Evolutionary conservation across 2,329 filamentous ascomycete species (phyloP).

Genomic region (Aspergillus spinulosporus): DNA sequence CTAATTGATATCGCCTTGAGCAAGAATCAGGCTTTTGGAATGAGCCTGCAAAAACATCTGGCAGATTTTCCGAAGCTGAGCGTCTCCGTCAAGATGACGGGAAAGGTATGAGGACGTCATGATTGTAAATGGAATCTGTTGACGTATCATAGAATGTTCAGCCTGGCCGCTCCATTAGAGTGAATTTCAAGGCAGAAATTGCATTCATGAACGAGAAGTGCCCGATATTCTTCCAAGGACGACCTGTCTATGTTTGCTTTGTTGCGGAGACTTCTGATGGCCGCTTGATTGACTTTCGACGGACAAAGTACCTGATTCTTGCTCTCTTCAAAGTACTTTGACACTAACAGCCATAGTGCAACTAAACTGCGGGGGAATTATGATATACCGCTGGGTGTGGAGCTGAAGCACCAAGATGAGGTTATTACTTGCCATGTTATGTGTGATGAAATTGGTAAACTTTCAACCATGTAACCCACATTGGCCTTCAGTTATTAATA

Average conservation of each 20-base stretch:
- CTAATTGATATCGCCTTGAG: slow-evolving; percentile 75
- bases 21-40: slow-evolving; percentile 80
- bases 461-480: neutral
- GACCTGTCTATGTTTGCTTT: slow-evolving; percentile 69
- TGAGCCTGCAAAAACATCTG: slow-evolving; percentile 64
- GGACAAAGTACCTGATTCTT: slow-evolving; percentile 51
- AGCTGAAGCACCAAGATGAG: slow-evolving; percentile 56
- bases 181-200: slow-evolving; percentile 66
- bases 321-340: slow-evolving; percentile 16
- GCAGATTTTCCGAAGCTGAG: slow-evolving; percentile 70
- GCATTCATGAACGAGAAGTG: slow-evolving; percentile 69
- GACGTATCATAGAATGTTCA: slow-evolving; percentile 33
- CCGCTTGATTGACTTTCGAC: slow-evolving; percentile 65
- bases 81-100: slow-evolving; percentile 54
- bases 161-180: slow-evolving; percentile 48
- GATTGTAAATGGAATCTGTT: slow-evolving; percentile 8
- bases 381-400: slow-evolving; percentile 60
- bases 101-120: slow-evolving; percentile 42
- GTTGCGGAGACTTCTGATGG: slow-evolving; percentile 72
- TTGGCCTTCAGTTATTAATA: slow-evolving; percentile 14
- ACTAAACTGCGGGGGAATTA: slow-evolving; percentile 64
- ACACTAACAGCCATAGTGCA: slow-evolving; percentile 50
- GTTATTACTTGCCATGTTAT: slow-evolving; percentile 68
- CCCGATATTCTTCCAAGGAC: slow-evolving; percentile 63
- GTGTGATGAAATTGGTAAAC: slow-evolving; percentile 76